Evolutionary conservation across 2,329 filamentous ascomycete genomes (phyloP).

Genomic region (Pseudopyrenochaeta lycopersici): DNA sequence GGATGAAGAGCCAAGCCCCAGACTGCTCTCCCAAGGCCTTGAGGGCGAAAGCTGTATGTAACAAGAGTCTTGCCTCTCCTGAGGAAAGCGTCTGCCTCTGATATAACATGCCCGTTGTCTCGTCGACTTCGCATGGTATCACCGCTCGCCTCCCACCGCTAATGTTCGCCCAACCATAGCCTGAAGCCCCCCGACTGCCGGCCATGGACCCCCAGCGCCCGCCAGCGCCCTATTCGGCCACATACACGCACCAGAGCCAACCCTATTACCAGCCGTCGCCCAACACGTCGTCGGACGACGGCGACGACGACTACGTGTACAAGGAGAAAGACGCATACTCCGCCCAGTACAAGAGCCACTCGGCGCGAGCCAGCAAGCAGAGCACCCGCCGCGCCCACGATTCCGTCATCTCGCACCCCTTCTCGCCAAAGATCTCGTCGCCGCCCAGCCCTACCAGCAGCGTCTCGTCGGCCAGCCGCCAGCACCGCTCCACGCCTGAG

Average conservation of each 20-base stretch:
- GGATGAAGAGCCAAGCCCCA: constrained; percentile 42
- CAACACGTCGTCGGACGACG: constrained; percentile 18
- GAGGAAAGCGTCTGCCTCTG: constrained; percentile 36
- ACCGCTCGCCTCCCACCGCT: constrained; percentile 26
- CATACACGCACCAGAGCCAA: constrained; percentile 24
- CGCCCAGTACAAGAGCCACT: constrained; percentile 20
- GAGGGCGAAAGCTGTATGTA: constrained; percentile 41
- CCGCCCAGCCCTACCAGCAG: constrained; percentile 47
- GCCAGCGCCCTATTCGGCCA: constrained; percentile 37
- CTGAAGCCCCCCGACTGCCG: constrained; percentile 23
- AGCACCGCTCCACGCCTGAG: constrained; percentile 24
- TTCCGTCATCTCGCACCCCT: constrained; percentile 50
- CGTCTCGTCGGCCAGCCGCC: constrained; percentile 35
- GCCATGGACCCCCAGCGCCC: constrained; percentile 46
- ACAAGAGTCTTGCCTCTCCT: constrained; percentile 46
- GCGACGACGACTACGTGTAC: constrained; percentile 27
- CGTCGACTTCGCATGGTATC: constrained; percentile 26
- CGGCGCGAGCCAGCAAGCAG: constrained; percentile 33
- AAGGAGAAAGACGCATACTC: constrained; percentile 36
- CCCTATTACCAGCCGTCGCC: constrained; percentile 16
- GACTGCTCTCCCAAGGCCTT: constrained; percentile 42
- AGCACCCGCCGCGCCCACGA: constrained; percentile 41
- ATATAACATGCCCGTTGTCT: constrained; percentile 47
- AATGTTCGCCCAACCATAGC: constrained; percentile 40
- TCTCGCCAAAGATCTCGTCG: constrained; percentile 43